These are phyloP conservation scores for Parietaria judaica DNA, from an alignment of 306 rosid species.

Conservation along the genomic window DNA sequence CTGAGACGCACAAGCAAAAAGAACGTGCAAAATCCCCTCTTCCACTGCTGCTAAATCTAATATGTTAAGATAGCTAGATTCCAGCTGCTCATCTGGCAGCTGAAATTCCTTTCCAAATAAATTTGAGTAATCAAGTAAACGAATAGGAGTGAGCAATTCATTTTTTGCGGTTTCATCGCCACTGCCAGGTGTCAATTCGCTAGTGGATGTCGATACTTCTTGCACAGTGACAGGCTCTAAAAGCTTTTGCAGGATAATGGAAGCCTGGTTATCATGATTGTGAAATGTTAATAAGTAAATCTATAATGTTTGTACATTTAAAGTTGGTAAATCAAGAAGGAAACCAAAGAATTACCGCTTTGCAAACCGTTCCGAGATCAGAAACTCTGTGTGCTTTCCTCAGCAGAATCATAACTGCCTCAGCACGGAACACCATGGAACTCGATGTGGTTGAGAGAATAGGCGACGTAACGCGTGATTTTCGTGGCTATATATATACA, in stretches of 20 bases:
- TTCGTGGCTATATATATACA: constrained; percentile 59
- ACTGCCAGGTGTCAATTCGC: constrained; percentile 31
- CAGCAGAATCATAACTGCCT: constrained; percentile 66
- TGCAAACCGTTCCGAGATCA: constrained; percentile 70
- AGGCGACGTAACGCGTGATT: constrained; percentile 59
- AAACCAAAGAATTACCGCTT: constrained; percentile 47
- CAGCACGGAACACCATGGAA: constrained; percentile 63
- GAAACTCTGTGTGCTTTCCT: constrained; percentile 83
- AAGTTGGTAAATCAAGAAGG: constrained; percentile 1
- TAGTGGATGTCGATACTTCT: constrained; percentile 41
- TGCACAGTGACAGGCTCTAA: constrained; percentile 45
- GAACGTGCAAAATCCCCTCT: constrained; percentile 84
- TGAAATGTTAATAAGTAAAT: constrained; percentile 12
- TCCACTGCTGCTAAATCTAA: constrained; percentile 79
- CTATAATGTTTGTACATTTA: constrained; percentile 12
- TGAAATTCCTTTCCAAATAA: constrained; percentile 81
- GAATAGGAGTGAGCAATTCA: constrained; percentile 36
- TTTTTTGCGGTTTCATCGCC: constrained; percentile 44
- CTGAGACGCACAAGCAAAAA: constrained; percentile 90
- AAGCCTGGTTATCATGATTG: constrained; percentile 47
- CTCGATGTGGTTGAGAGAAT: constrained; percentile 48
- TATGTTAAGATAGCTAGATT: constrained; percentile 60
- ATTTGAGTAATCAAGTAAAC: constrained; percentile 60
- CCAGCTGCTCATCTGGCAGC: constrained; percentile 68
- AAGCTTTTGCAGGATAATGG: constrained; percentile 71